Evolutionary conservation across 2,329 filamentous ascomycete species (phyloP).

Genomic region (Alternaria dauci): DNA sequence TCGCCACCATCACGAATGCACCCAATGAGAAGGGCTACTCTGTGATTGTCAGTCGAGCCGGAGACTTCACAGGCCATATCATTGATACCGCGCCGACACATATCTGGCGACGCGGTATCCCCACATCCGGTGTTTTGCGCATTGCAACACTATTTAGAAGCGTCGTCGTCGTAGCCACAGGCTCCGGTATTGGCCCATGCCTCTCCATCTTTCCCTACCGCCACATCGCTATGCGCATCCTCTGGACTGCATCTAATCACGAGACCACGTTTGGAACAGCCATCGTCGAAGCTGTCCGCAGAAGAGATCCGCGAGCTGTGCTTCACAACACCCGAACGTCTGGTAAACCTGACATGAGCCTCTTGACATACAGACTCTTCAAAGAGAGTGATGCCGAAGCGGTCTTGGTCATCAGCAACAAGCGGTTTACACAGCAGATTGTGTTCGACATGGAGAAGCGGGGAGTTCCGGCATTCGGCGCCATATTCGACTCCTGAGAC

Average conservation of each 20-base stretch:
- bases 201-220: constrained; percentile 61
- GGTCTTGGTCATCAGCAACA: constrained; percentile 77
- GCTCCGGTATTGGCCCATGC: constrained; percentile 54
- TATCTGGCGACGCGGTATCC: constrained; percentile 50
- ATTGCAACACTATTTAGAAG: constrained; percentile 49
- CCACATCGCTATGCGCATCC: constrained; percentile 65
- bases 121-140: constrained; percentile 47
- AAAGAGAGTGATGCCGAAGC: constrained; percentile 67
- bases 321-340: constrained; percentile 72
- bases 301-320: constrained; percentile 69
- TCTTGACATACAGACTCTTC: constrained; percentile 64
- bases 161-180: constrained; percentile 50
- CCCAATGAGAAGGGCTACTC: constrained; percentile 41
- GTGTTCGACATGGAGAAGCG: constrained; percentile 73
- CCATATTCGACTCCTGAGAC: constrained; percentile 73
- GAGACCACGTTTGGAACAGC: constrained; percentile 69
- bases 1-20: constrained; percentile 51
- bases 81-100: constrained; percentile 44
- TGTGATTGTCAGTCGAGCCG: constrained; percentile 50
- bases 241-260: constrained; percentile 75
- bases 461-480: constrained; percentile 73
- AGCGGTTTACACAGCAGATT: constrained; percentile 70
- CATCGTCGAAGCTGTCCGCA: constrained; percentile 66
- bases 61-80: constrained; percentile 50
- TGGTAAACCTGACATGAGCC: constrained; percentile 70